A percentile compares a stretch with the other conserved stretches of the same genome.
phyloP scores from a whole-genome alignment of 441 rosid species.

The Adansonia gregorii region DNA sequence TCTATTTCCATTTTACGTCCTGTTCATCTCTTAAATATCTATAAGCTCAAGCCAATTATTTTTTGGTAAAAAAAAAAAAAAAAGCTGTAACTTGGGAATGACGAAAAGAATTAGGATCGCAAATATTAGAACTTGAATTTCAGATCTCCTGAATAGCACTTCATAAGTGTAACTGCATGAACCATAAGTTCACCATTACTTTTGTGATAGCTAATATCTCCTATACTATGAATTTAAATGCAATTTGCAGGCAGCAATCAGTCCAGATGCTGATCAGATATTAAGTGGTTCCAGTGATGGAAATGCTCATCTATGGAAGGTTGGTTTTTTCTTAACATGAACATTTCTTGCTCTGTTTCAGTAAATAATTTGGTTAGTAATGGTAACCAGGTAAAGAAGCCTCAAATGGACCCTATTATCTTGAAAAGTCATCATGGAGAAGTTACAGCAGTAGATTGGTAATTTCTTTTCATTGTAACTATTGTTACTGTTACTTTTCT shows the following conservation, averaged over 20 bases:
- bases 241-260: constrained; percentile 69
- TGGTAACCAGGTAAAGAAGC: constrained; percentile 67
- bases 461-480: constrained; percentile 25
- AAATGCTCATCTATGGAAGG: constrained; percentile 87
- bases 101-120: too few relatives aligned
- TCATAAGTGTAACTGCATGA: too few relatives aligned
- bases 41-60: neutral
- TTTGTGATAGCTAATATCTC: constrained; percentile 21
- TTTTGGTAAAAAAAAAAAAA: too few relatives aligned
- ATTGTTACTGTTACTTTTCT: neutral
- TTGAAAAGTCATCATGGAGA: constrained; percentile 75
- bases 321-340: constrained; percentile 28
- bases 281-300: constrained; percentile 92
- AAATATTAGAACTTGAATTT: too few relatives aligned
- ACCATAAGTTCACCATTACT: neutral
- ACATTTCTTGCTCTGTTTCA: constrained; percentile 13
- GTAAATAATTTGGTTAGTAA: constrained; percentile 22
- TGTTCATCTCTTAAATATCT: neutral
- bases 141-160: too few relatives aligned
- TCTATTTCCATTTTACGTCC: neutral
- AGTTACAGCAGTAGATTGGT: constrained; percentile 94
- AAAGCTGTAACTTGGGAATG: too few relatives aligned
- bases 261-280: constrained; percentile 78
- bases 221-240: constrained; percentile 15
- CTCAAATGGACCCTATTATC: constrained; percentile 56